Base-by-base conservation (phyloP, 306 rosid species). In the Astragalus membranaceus region DNA sequence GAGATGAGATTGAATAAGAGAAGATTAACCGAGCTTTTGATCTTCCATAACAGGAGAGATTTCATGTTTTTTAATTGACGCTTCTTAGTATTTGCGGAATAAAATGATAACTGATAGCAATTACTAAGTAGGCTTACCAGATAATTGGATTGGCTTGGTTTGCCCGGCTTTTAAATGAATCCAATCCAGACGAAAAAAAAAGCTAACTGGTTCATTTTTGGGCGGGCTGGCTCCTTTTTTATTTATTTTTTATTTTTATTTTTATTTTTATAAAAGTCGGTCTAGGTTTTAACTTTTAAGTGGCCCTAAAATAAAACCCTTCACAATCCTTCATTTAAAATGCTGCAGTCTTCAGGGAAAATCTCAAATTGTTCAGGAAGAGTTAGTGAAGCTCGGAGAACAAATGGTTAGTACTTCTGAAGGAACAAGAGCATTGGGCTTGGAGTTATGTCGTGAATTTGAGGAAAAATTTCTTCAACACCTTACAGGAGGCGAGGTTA, bases 381-480 rank as follows among this genome's bases (percentile, higher is more conserved):
- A 94, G 85, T 80, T 94, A 66, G 86, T 88, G 69, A 91, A 86
- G 80, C 85, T 88, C 60, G 99, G 99, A 62, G 99, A 84, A 56
- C 90, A 86, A 77, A 88, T 94, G 97, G 96, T 91, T 62, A 85
- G 86, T 57, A 85, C 86, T 75, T 75, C 96, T 20, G 99, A 94
- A 86, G 99, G 99, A 50, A 91, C 99, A 42, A 87, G 97, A 74
- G 96, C 99, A 61, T 82, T 94, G 77, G 99, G 95, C 74, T 80
- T 91, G 92, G 88, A 94, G 86, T 89, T 94, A 75, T 94, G 99
- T 59, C 99, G 99, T 76, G 99, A 94, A 69, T 94, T 91, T 73
- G 99, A 94, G 89, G 99, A 94, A 78, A 94, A 87, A 85, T 94
- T 94, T 79, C 97, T 94, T 73, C 92, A 61, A 77, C 99, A 94